Evolutionary conservation across 177 flowering plant species (phyloP).

Genomic region (Vitis hybrid): DNA sequence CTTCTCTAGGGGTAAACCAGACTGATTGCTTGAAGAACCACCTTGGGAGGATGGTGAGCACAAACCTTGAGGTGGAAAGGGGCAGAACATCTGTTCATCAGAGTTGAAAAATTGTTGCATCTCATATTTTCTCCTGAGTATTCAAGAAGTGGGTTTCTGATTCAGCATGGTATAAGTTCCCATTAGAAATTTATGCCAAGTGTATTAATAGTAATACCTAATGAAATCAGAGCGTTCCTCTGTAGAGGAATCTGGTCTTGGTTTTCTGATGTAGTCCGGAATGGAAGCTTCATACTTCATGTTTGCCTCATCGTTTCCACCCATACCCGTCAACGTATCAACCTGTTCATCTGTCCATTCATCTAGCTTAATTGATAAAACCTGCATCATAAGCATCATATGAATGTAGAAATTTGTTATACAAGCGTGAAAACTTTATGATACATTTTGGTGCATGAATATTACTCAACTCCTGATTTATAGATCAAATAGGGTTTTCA

Average conservation of each 20-base stretch:
- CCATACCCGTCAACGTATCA: constrained; percentile 53
- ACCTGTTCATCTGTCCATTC: constrained; percentile 95
- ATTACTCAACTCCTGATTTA: neutral
- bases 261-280: constrained; percentile 56
- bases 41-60: constrained; percentile 20
- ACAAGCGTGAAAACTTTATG: neutral
- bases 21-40: constrained; percentile 15
- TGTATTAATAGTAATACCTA: constrained; percentile 40
- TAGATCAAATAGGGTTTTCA: neutral
- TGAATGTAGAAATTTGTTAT: neutral
- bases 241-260: constrained; percentile 64
- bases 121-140: constrained; percentile 88
- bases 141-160: constrained; percentile 9
- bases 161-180: constrained; percentile 12
- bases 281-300: constrained; percentile 74
- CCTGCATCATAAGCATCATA: constrained; percentile 37
- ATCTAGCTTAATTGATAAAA: constrained; percentile 75
- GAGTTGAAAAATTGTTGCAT: constrained; percentile 54
- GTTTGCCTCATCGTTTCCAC: constrained; percentile 75
- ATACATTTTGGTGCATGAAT: neutral
- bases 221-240: constrained; percentile 86
- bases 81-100: constrained; percentile 27
- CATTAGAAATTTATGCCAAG: constrained; percentile 3
- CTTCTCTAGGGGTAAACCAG: constrained; percentile 33
- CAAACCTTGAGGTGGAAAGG: constrained; percentile 31